phyloP scores from a whole-genome alignment of 306 rosid genomes.

The Parietaria judaica region DNA sequence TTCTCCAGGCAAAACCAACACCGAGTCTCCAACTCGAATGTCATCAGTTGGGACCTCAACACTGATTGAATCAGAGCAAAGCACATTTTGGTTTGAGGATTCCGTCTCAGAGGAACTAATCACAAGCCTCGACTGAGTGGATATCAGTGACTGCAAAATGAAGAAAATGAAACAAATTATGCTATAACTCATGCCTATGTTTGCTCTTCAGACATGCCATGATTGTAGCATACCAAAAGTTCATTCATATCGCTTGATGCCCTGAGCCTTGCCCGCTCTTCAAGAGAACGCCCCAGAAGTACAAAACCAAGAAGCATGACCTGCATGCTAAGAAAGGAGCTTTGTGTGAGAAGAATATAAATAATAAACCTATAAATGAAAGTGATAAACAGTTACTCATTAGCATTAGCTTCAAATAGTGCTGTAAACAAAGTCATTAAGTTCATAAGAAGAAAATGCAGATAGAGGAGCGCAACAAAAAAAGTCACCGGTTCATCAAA shows the following conservation, averaged over 20 bases:
- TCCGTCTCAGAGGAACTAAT: conserved; percentile 63
- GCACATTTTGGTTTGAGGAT: conserved; percentile 51
- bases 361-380: conserved; percentile 9
- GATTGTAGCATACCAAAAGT: conserved; percentile 57
- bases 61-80: conserved; percentile 65
- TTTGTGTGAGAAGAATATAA: conserved; percentile 38
- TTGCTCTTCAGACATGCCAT: conserved; percentile 5
- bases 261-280: conserved; percentile 83
- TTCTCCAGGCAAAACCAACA: conserved; percentile 94
- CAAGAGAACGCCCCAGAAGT: conserved; percentile 94
- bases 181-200: not conserved
- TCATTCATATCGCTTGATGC: conserved; percentile 99
- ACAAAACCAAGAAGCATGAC: conserved; percentile 99
- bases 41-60: conserved; percentile 88
- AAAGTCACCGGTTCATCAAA: conserved; percentile 97
- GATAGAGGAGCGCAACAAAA: conserved; percentile 33
- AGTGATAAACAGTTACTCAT: no score
- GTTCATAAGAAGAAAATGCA: conserved; percentile 10
- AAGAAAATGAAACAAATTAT: conserved; percentile 14
- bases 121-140: conserved; percentile 89
- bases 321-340: conserved; percentile 72
- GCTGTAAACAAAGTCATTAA: not conserved
- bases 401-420: conserved; percentile 6
- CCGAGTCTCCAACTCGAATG: conserved; percentile 85
- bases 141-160: conserved; percentile 75